Base-by-base conservation (phyloP, 768 basidiomycete species). In the Boletus vermiculosoides region DNA sequence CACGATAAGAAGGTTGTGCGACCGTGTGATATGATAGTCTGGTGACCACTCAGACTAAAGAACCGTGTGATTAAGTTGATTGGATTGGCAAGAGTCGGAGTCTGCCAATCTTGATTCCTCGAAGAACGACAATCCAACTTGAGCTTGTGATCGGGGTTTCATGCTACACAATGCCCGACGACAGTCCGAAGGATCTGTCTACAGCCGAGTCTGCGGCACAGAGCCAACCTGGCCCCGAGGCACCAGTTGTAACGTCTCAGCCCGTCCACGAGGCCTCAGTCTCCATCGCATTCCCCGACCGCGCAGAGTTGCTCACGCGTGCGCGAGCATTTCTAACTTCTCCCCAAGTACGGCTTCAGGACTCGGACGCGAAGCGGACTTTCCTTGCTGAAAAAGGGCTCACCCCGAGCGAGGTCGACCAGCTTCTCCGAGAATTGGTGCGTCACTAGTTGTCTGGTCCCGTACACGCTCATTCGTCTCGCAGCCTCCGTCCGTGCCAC, bases 311-410 rank as follows among this genome's bases (percentile, higher is more conserved):
- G 20, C 60, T 86, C 18, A 52, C 74, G 33, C 81, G 78, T 53
- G 90, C 88, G 10, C 81, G 85, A 23, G 61, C 78, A 12, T 92
- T 92, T 67, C 74, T 92, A 16, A 69, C 70, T 12, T 88, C 90
- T 3, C 83, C 87, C 4, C 85, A 87, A 64, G 78, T 88, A 22
- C 76, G 77, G 13, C 70, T 80, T 45, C 85, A 90, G 60, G 84
- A 87, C 62, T 39, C 69, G 0, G 54, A 67, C 2, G 78, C 81
- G 3, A 89, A 89, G 65, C 81, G 83, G 9, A 71, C 73, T 50
- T 92, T 92, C 59, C 79, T 92, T 13, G 65, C 65, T 0, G 88
- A 89, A 62, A 92, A 91, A 64, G 90, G 90, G 1, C 73, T 92
- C 28, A 76, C 74, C n/a, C 77, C 79, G 5, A 50, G 45, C 11